A percentile compares a stretch with the other conserved stretches of the same genome.
phyloP scores from a whole-genome alignment of 345 rosid genomes.

The Trapa bicornis region DNA sequence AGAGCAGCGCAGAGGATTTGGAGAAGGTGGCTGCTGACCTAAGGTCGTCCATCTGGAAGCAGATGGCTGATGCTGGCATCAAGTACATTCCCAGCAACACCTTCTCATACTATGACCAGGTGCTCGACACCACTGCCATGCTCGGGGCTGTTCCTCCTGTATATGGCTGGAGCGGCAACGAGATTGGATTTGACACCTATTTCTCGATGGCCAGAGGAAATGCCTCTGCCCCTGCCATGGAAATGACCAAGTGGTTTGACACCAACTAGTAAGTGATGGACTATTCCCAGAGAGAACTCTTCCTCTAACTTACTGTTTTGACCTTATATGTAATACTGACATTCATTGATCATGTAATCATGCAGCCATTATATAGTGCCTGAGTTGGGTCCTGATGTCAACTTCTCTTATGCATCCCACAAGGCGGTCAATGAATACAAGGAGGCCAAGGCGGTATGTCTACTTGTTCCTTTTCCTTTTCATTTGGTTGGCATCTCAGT shows the following conservation, averaged over 20 bases:
- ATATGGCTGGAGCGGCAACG: constrained; percentile 73
- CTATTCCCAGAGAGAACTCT: neutral
- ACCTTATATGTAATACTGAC: constrained; percentile 1
- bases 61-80: constrained; percentile 79
- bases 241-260: constrained; percentile 99
- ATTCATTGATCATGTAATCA: constrained; percentile 3
- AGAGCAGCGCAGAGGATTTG: constrained; percentile 83
- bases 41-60: constrained; percentile 84
- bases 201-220: constrained; percentile 99
- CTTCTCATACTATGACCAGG: constrained; percentile 79
- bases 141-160: constrained; percentile 91
- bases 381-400: constrained; percentile 87
- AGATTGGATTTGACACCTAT: constrained; percentile 72
- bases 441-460: constrained; percentile 86
- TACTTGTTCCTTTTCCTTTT: neutral
- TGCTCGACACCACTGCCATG: constrained; percentile 90
- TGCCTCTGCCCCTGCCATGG: constrained; percentile 96
- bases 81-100: constrained; percentile 96
- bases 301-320: neutral
- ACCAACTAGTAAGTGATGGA: constrained; percentile 85
- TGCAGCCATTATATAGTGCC: constrained; percentile 93
- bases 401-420: constrained; percentile 87
- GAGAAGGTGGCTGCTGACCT: constrained; percentile 80
- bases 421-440: constrained; percentile 87
- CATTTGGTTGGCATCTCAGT: neutral